A percentile compares a stretch with the other conserved stretches of the same genome.
phyloP scores from a whole-genome alignment of 306 rosid species.

The Pyrus bretschneideri region DNA sequence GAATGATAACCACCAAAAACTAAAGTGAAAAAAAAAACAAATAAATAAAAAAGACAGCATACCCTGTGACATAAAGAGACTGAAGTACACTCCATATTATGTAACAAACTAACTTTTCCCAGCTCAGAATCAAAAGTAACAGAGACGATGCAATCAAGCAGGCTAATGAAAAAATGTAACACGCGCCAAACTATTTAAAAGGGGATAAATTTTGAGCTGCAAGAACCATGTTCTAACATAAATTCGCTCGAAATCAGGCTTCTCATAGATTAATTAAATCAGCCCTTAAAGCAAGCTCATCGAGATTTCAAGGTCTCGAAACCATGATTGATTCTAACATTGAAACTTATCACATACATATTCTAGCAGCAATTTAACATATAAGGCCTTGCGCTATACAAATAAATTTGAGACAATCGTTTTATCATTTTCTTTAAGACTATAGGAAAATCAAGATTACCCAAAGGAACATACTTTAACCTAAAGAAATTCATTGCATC shows the following conservation, averaged over 20 bases:
- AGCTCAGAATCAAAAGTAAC: neutral
- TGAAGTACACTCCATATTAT: neutral
- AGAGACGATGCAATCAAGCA: neutral
- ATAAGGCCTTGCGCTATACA: neutral
- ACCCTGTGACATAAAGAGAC: neutral
- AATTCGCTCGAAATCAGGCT: neutral
- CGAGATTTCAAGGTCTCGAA: neutral
- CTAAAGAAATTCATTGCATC: constrained; percentile 4
- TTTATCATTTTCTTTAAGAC: neutral
- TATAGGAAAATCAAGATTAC: neutral
- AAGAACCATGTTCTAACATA: neutral
- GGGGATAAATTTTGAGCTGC: neutral
- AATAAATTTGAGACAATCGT: neutral
- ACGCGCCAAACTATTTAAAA: neutral
- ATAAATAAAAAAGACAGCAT: neutral
- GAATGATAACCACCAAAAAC: neutral
- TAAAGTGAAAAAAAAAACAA: neutral
- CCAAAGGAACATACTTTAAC: neutral
- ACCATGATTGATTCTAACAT: neutral
- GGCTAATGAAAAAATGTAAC: neutral
- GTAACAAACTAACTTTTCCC: neutral
- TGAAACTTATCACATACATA: neutral
- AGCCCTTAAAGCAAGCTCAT: neutral
- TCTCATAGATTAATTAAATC: neutral
- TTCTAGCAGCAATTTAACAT: neutral